Percentiles rank a stretch among this genome's conserved stretches.
phyloP scores from a whole-genome alignment of 306 rosid genomes.

The Chamaecrista fasciculata region DNA sequence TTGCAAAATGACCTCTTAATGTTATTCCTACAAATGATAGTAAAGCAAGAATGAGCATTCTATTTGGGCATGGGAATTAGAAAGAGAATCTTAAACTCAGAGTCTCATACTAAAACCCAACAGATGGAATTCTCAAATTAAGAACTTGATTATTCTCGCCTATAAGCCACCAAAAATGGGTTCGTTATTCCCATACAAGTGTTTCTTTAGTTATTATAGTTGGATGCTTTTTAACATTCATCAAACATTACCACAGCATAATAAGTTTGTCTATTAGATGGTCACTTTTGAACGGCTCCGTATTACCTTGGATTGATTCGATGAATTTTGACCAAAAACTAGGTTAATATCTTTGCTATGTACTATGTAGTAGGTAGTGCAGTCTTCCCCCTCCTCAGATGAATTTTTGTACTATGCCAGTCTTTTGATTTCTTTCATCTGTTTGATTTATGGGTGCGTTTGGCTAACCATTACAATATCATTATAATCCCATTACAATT shows the following conservation, averaged over 20 bases:
- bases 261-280: background rate
- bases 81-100: constrained; percentile 10
- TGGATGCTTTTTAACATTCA: constrained; percentile 8
- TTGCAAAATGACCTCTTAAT: background rate
- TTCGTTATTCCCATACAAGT: constrained; percentile 28
- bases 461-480: no score
- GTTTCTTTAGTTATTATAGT: constrained; percentile 18
- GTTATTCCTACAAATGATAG: background rate
- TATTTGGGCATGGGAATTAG: background rate
- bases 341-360: background rate
- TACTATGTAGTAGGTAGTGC: no score
- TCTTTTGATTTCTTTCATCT: no score
- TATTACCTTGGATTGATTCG: constrained; percentile 5
- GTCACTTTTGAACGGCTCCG: background rate
- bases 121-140: constrained; percentile 12
- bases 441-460: no score
- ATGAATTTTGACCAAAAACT: background rate
- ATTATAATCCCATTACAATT: no score
- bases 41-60: background rate
- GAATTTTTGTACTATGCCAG: no score
- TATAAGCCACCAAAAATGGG: constrained; percentile 32
- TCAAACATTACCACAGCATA: background rate
- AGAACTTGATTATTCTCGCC: constrained; percentile 19
- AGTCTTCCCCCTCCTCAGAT: no score
- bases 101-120: background rate